phyloP scores from a whole-genome alignment of 169 alveolate species.

The Cryptosporidium parvum region DNA sequence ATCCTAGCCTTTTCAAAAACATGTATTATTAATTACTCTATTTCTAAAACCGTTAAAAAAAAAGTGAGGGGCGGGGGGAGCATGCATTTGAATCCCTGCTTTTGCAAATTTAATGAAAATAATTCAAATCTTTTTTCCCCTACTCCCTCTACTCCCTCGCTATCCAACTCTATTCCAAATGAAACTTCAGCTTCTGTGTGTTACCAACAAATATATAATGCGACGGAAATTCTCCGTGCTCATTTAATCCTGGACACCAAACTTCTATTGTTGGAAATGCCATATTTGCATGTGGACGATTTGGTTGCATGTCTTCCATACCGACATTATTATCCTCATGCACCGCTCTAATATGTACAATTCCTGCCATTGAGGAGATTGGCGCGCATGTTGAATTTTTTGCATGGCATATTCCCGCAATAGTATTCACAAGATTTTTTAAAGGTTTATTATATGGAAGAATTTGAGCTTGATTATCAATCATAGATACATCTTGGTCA shows the following conservation, averaged over 20 bases:
- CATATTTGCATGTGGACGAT: not conserved
- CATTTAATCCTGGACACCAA: slow-evolving; percentile 64
- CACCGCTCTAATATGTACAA: slow-evolving; percentile 66
- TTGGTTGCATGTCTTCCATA: slow-evolving; percentile 20
- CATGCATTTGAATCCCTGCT: too few species aligned
- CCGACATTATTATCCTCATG: slow-evolving; percentile 47
- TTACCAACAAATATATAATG: slow-evolving; percentile 65
- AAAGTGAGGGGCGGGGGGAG: not conserved
- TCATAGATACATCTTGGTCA: slow-evolving; percentile 75
- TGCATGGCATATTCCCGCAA: slow-evolving; percentile 66
- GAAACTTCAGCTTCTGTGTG: slow-evolving; percentile 45
- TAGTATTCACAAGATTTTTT: slow-evolving; percentile 33
- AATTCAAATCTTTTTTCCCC: too few species aligned
- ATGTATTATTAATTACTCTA: not conserved
- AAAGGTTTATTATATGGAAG: slow-evolving; percentile 69
- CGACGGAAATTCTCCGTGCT: slow-evolving; percentile 73
- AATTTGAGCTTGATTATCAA: slow-evolving; percentile 54
- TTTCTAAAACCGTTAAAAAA: not conserved
- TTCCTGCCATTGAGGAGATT: slow-evolving; percentile 45
- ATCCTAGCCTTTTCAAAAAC: not conserved
- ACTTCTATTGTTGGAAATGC: slow-evolving; percentile 58
- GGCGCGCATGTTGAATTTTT: slow-evolving; percentile 32
- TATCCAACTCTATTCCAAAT: slow-evolving; percentile 3
- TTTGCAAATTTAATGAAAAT: too few species aligned
- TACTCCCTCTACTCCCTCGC: not conserved